phyloP scores from a whole-genome alignment of 1,284 basidiomycete genomes.

The Rhodotorula sp. region DNA sequence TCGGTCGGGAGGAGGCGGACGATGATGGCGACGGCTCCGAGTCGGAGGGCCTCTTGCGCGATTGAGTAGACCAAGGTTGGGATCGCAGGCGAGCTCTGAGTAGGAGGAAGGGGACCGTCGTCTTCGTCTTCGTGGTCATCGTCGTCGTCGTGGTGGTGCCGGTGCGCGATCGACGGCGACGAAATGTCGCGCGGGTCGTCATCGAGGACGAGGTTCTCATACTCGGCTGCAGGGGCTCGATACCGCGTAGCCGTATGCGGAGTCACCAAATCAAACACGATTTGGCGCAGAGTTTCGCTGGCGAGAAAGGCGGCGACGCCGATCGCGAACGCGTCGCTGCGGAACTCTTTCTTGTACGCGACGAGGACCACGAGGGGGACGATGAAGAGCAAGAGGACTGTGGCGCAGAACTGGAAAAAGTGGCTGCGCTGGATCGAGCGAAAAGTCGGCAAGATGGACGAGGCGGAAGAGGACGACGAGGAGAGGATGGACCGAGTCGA shows the following conservation, averaged over 20 bases:
- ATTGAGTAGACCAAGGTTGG: conserved; percentile 34
- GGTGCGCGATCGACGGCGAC: neutral
- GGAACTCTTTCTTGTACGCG: conserved; percentile 21
- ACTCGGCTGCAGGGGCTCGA: neutral
- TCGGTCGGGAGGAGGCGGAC: conserved; percentile 35
- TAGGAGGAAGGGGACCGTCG: neutral
- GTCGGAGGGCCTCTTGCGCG: conserved; percentile 34
- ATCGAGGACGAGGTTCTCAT: conserved; percentile 1
- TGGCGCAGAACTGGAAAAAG: conserved; percentile 28
- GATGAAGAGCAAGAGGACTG: conserved; percentile 27
- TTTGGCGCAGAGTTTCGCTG: conserved; percentile 25
- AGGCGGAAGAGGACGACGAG: conserved; percentile 18
- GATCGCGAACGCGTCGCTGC: conserved; percentile 26
- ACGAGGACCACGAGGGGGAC: conserved; percentile 17
- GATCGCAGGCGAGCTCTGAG: conserved; percentile 2
- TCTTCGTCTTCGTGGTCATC: neutral
- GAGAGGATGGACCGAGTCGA: conserved; percentile 1
- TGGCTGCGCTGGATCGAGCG: conserved; percentile 28
- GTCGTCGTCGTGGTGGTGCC: neutral
- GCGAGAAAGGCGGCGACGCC: conserved; percentile 35
- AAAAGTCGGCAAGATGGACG: conserved; percentile 19
- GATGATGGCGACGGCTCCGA: conserved; percentile 30
- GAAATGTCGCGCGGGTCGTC: neutral
- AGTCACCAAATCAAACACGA: conserved; percentile 31
- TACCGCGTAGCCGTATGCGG: neutral